A percentile compares a stretch with the other conserved stretches of the same genome.
phyloP scores from a whole-genome alignment of 345 rosid species.

The Citropsis articulata region DNA sequence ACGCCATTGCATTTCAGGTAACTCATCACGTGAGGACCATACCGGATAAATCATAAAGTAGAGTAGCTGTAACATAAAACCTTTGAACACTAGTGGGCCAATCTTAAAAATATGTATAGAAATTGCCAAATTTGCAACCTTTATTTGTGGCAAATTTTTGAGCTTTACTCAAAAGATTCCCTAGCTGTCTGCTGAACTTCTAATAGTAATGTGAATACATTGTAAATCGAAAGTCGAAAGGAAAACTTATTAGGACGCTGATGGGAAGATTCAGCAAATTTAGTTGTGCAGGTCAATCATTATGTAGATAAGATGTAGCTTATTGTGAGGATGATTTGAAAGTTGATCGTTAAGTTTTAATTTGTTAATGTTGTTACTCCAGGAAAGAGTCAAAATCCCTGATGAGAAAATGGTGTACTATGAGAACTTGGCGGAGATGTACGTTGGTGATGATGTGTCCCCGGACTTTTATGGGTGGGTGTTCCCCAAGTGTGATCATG shows the following conservation, averaged over 20 bases:
- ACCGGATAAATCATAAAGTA: neutral
- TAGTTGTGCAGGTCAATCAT: neutral
- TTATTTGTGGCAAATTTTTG: too few species aligned
- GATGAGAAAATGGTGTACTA: constrained; percentile 88
- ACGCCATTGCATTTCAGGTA: constrained; percentile 97
- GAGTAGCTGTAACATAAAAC: too few species aligned
- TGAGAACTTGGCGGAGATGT: constrained; percentile 88
- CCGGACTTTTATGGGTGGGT: constrained; percentile 98
- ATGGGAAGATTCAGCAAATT: neutral
- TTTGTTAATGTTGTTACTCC: neutral
- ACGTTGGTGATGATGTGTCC: constrained; percentile 91
- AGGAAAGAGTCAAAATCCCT: constrained; percentile 86
- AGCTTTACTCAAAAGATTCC: too few species aligned
- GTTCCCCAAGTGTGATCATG: constrained; percentile 96
- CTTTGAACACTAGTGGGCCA: too few species aligned
- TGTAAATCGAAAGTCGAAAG: too few species aligned
- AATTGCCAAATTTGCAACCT: too few species aligned
- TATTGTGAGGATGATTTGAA: neutral
- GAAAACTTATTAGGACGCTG: too few species aligned
- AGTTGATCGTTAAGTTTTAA: neutral
- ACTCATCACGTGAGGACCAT: neutral
- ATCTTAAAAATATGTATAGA: too few species aligned
- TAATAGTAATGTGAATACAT: too few species aligned
- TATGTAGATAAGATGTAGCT: neutral
- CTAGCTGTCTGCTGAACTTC: too few species aligned